Conservation (phyloP, 176 grass and related monocot genomes). For the Triticum urartu region DNA sequence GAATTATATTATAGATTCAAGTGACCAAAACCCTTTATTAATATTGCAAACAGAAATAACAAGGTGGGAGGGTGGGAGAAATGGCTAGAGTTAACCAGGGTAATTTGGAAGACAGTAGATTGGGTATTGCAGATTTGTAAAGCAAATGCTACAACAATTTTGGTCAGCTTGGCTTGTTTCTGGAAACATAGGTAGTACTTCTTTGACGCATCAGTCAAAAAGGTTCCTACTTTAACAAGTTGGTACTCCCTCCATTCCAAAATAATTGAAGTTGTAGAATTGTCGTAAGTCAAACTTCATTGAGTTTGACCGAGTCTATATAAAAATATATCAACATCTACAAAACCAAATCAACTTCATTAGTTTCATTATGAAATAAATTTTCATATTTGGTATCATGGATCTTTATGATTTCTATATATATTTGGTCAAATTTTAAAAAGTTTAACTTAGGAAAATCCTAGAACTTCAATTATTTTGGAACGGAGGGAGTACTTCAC, state of each 20-base stretch:
- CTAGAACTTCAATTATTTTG: too few relatives aligned
- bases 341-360: too few relatives aligned
- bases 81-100: neutral
- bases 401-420: too few relatives aligned
- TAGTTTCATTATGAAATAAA: too few relatives aligned
- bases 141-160: neutral
- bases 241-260: neutral
- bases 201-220: neutral
- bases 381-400: too few relatives aligned
- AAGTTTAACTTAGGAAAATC: too few relatives aligned
- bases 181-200: neutral
- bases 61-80: neutral
- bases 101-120: neutral
- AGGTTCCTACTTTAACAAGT: constrained; percentile 7
- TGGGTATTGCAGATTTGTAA: neutral
- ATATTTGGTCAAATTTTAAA: too few relatives aligned
- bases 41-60: neutral
- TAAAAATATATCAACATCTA: too few relatives aligned
- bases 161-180: neutral
- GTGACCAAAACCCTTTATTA: neutral
- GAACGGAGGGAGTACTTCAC: neutral
- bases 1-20: constrained; percentile 8
- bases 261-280: too few relatives aligned
- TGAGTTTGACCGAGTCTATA: too few relatives aligned
- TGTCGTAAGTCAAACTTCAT: too few relatives aligned